Evolutionary conservation across 2,329 filamentous ascomycete species (phyloP).

Genomic region (Diplocarpon rosae): DNA sequence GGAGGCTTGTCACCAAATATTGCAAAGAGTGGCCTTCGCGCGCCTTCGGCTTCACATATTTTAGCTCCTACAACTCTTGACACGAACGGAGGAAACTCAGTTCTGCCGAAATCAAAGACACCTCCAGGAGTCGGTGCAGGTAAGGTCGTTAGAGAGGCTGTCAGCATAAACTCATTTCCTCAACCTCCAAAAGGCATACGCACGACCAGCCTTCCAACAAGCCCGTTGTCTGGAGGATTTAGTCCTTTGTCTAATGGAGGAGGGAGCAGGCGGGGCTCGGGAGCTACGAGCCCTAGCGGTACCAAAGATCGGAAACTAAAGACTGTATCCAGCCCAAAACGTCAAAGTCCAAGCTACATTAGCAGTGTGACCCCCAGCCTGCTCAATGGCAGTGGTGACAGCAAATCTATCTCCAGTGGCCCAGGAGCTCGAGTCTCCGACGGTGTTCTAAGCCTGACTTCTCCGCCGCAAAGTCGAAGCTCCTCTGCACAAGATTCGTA

Average conservation of each 20-base stretch:
- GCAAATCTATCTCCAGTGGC: conserved; percentile 55
- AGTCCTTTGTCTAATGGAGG: conserved; percentile 8
- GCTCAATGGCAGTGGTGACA: conserved; percentile 68
- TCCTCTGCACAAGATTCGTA: conserved; percentile 91
- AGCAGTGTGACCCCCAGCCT: conserved; percentile 53
- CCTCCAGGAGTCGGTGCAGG: conserved; percentile 44
- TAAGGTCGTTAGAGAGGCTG: conserved; percentile 70
- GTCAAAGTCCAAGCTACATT: conserved; percentile 28
- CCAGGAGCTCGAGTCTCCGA: conserved; percentile 58
- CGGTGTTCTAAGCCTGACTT: conserved; percentile 65
- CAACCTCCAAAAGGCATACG: conserved; percentile 65
- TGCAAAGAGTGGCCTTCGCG: conserved; percentile 46
- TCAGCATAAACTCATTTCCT: conserved; percentile 90
- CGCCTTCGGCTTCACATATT: conserved; percentile 46
- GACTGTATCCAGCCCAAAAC: conserved; percentile 25
- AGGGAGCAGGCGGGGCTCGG: conserved; percentile 16
- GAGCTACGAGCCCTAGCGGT: conserved; percentile 16
- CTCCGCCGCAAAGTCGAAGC: conserved; percentile 80
- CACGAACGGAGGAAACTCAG: conserved; percentile 39
- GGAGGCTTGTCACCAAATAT: conserved; percentile 27
- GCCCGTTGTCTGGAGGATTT: conserved; percentile 42
- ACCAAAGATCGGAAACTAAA: conserved; percentile 23
- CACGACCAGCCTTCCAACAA: conserved; percentile 49
- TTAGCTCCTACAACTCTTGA: conserved; percentile 39
- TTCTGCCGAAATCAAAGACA: conserved; percentile 45